Evolutionary conservation across 306 rosid genomes (phyloP).

Genomic region (Lathyrus tuberosus): DNA sequence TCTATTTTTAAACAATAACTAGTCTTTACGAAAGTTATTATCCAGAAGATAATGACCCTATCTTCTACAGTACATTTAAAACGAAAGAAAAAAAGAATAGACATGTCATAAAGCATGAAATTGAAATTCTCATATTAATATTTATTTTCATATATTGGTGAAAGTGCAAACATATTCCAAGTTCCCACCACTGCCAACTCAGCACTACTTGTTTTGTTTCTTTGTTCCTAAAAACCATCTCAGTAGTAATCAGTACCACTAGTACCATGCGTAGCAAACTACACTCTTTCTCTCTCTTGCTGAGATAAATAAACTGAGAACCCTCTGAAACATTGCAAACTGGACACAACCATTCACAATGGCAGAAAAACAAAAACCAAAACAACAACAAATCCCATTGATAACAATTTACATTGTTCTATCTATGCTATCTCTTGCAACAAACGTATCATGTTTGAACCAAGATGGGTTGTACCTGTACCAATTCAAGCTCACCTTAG

Average conservation of each 20-base stretch:
- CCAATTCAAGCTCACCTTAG: constrained; percentile 55
- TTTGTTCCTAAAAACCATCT: constrained; percentile 15
- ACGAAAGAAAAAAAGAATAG: neutral
- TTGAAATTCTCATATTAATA: neutral
- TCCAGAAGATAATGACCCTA: constrained; percentile 4
- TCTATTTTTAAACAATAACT: too few relatives aligned
- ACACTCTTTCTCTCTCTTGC: constrained; percentile 33
- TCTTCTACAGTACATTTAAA: neutral
- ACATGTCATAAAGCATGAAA: constrained; percentile 14
- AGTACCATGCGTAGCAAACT: constrained; percentile 27
- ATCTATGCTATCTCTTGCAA: neutral
- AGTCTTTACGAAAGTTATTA: too few relatives aligned
- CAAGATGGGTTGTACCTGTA: constrained; percentile 73
- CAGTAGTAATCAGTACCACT: constrained; percentile 1
- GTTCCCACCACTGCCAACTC: constrained; percentile 31
- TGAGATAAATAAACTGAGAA: constrained; percentile 37
- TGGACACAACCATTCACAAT: neutral
- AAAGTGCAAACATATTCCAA: constrained; percentile 10
- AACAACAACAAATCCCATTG: neutral
- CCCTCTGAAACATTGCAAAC: neutral
- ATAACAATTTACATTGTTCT: neutral
- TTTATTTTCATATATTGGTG: neutral
- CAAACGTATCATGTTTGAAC: constrained; percentile 46
- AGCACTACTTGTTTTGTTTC: neutral
- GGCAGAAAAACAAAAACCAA: neutral